Evolutionary conservation across 2,329 filamentous ascomycete genomes (phyloP).

Genomic region (Coniella lustricola): DNA sequence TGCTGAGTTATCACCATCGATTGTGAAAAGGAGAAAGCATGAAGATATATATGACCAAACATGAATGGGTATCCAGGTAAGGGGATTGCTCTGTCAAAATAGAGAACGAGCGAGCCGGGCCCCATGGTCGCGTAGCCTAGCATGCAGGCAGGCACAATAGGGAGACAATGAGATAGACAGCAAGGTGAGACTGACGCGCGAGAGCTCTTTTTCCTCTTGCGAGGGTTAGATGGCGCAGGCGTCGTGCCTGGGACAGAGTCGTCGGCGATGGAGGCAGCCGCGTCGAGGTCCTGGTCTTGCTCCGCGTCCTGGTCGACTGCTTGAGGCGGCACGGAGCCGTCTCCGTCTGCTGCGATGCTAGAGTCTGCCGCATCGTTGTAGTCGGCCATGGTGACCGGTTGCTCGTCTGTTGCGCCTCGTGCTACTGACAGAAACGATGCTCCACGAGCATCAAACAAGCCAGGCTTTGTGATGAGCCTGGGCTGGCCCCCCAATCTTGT

Average conservation of each 20-base stretch:
- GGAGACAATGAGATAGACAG: background rate
- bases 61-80: background rate
- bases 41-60: background rate
- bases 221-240: conserved; percentile 12
- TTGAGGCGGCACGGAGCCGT: background rate
- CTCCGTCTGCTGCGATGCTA: background rate
- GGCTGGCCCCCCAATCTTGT: too few species aligned
- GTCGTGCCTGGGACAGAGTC: conserved; percentile 6
- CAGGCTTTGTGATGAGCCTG: too few species aligned
- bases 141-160: background rate
- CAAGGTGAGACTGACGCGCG: conserved; percentile 14
- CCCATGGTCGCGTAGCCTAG: background rate
- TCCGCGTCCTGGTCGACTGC: conserved; percentile 3
- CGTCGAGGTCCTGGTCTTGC: conserved; percentile 6
- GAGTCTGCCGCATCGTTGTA: conserved; percentile 8
- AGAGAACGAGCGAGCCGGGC: background rate
- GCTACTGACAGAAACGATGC: too few species aligned
- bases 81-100: background rate
- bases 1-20: too few species aligned
- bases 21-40: background rate
- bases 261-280: conserved; percentile 12
- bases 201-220: conserved; percentile 17
- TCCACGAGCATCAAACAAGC: too few species aligned
- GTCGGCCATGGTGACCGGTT: conserved; percentile 4
- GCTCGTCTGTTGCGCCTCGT: too few species aligned